Evolutionary conservation across 495 filamentous ascomycete species (phyloP).

Genomic region (Aspergillus nidulans): DNA sequence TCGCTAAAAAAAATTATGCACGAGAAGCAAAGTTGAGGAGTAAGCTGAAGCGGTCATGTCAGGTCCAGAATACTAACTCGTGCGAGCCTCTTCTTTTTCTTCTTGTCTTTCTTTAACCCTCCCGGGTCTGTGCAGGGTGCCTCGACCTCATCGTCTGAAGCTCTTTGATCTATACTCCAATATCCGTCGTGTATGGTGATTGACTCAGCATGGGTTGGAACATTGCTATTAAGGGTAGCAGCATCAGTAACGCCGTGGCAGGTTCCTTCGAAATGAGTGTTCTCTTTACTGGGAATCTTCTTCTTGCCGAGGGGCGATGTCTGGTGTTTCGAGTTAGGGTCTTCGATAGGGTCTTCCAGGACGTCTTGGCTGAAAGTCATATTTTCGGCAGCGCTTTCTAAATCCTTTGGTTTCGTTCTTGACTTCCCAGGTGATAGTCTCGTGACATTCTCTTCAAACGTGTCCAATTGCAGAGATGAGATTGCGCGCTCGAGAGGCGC

Average conservation of each 20-base stretch:
- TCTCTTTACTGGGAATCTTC: neutral
- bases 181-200: constrained; percentile 29
- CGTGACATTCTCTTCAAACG: neutral
- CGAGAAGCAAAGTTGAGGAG: neutral
- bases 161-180: constrained; percentile 27
- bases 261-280: neutral
- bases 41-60: constrained; percentile 12
- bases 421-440: neutral
- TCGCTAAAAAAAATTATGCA: neutral
- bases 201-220: constrained; percentile 24
- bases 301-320: neutral
- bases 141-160: constrained; percentile 3
- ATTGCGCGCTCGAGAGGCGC: constrained; percentile 21
- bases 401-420: neutral
- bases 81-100: constrained; percentile 29
- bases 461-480: constrained; percentile 8
- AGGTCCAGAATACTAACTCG: constrained; percentile 40
- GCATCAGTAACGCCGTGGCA: neutral
- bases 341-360: neutral
- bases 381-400: neutral
- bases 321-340: neutral
- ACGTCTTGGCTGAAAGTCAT: neutral
- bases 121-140: neutral
- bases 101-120: neutral
- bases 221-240: neutral